Base-by-base conservation (phyloP, 2,329 filamentous ascomycete species). In the Pseudocercospora ulei region DNA sequence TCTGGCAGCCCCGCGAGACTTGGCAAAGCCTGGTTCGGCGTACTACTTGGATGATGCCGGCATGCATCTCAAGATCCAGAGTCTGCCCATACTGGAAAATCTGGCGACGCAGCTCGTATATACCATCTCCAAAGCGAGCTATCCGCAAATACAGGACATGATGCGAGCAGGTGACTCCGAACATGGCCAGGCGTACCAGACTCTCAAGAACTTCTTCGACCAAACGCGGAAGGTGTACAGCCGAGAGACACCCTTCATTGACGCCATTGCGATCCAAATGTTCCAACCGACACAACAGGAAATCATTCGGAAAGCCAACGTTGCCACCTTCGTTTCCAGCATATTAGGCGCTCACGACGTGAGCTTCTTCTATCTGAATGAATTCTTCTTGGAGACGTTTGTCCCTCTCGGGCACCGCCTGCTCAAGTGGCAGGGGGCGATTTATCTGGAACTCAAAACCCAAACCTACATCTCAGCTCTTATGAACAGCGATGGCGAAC, bases 361-460 rank as follows among this genome's bases (percentile, higher is more conserved):
- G 43, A 73, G 73, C 6, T 78, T 80, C 49, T 72, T 70, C 33
- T 72, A 78, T 46, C 59, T 80, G 27, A 75, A 80, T 51, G 70
- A 76, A 28, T 66, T 71, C 48, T 80, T 80, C 52, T 62, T 80
- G 14, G 70, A 78, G 28, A 74, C 73, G 0, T 80, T 80, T 53
- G 72, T 78, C 5, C 71, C 73, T 0, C 68, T 75, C 38, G 72
- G 73, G 14, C 68, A 67, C 23, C 65, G 71, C 7, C 56, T 80
- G 13, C 59, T 75, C 12, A 75, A 76, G 49, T 72, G 70, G 44
- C 74, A 78, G 50, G 73, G 72, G 1, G 67, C 70, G 8, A 61
- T 80, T 16, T 77, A 72, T 48, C 64, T 80, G 8, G 75, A 79
- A 45, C 60, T 80, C 11, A 80, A 80, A 59, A 79, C 76, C 1